phyloP scores from a whole-genome alignment of 2,329 filamentous ascomycete species.

The Verticillium isaacii region DNA sequence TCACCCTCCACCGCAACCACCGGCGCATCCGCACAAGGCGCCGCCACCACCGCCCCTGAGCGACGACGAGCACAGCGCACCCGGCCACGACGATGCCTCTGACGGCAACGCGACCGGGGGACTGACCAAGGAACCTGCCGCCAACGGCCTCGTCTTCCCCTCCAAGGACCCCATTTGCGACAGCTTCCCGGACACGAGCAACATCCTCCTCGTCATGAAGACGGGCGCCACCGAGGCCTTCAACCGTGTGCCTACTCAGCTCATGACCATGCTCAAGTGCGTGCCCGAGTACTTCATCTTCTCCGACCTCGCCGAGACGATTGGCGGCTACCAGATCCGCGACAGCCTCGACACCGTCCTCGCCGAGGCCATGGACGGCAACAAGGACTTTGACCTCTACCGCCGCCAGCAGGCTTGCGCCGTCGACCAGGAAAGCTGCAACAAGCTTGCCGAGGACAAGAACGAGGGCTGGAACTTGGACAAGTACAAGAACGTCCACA shows the following conservation, averaged over 20 bases:
- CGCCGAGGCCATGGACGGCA: slow-evolving; percentile 34
- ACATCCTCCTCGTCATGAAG: slow-evolving; percentile 49
- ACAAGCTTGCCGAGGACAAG: slow-evolving; percentile 22
- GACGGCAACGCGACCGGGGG: slow-evolving; percentile 3
- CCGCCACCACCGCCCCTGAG: slow-evolving; percentile 1
- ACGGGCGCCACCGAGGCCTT: slow-evolving; percentile 52
- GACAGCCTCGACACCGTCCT: slow-evolving; percentile 42
- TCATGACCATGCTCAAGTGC: slow-evolving; percentile 47
- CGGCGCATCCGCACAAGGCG: background rate
- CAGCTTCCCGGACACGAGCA: slow-evolving; percentile 37
- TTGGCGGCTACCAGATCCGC: slow-evolving; percentile 37
- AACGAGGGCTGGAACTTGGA: slow-evolving; percentile 49
- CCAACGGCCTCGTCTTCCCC: slow-evolving; percentile 11
- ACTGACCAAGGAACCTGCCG: slow-evolving; percentile 5
- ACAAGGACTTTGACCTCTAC: slow-evolving; percentile 47
- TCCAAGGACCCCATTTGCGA: slow-evolving; percentile 25
- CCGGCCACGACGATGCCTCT: slow-evolving; percentile 1
- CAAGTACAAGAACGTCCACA: slow-evolving; percentile 60
- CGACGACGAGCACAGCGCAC: slow-evolving; percentile 3
- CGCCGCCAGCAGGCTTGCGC: slow-evolving; percentile 38
- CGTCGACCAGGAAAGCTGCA: slow-evolving; percentile 39
- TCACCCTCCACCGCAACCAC: background rate
- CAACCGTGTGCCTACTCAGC: slow-evolving; percentile 46
- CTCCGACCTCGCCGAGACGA: slow-evolving; percentile 47
- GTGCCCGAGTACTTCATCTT: slow-evolving; percentile 50